These are phyloP conservation scores for Paulownia fortunei DNA, from an alignment of 257 asterid species.

Conservation along the genomic window DNA sequence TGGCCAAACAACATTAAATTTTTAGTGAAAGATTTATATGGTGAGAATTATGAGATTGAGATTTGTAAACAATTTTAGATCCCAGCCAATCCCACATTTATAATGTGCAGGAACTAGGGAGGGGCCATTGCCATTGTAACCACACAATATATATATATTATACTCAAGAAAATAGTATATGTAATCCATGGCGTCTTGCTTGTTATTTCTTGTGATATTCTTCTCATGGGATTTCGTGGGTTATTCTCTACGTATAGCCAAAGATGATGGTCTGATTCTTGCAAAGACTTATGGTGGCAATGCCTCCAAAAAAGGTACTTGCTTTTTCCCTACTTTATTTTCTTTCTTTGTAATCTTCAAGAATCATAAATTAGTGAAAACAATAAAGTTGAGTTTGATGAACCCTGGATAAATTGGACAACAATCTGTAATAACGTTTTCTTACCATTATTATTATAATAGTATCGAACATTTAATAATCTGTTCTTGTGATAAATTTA, in stretches of 20 bases:
- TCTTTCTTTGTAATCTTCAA: too few species aligned
- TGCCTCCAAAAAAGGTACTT: conserved; percentile 2
- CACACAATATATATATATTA: background rate
- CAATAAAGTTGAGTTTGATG: too few species aligned
- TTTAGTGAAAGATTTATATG: too few species aligned
- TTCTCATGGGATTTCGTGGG: conserved; percentile 12
- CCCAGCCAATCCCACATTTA: background rate
- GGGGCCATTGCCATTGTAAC: background rate
- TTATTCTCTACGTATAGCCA: background rate
- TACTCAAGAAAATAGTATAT: background rate
- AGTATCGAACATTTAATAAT: too few species aligned
- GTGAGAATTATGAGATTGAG: too few species aligned
- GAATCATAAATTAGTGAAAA: too few species aligned
- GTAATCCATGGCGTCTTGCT: background rate
- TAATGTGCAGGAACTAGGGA: conserved; percentile 7
- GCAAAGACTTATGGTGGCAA: background rate
- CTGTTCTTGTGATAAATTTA: too few species aligned
- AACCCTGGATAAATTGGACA: too few species aligned
- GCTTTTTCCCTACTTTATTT: background rate
- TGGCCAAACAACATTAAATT: too few species aligned
- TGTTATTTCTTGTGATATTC: background rate
- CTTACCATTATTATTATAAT: too few species aligned
- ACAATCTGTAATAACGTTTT: too few species aligned
- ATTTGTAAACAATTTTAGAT: background rate
- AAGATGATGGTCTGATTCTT: background rate